Evolutionary conservation across 2,329 filamentous ascomycete species (phyloP), one percentile per base, ranked within the genome.

Genomic region (Colletotrichum graminicola): DNA sequence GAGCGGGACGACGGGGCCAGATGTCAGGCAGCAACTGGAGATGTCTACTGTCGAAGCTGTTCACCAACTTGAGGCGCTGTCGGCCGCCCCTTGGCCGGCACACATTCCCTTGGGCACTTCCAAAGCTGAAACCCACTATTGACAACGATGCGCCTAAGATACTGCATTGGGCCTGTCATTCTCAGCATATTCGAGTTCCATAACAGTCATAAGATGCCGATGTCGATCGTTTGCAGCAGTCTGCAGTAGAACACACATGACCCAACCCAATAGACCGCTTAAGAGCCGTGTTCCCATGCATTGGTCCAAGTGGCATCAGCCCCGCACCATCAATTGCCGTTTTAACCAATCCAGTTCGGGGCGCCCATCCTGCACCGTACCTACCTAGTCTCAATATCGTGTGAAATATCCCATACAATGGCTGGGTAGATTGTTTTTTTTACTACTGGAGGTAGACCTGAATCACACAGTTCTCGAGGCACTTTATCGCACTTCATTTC

Each of bases 401-500:
- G 14, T 26, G 12, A 61, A 34, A 34, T 23, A 5, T 45, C 32
- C 26, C 7, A 11, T 36, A 18, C 14, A 29, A 39, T 21, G 29
- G 4, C 47, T 14, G 43, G 34, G 29, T 2, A 29, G 29, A 7
- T 26, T 34, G 11, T 10, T n/a, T 10, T 41, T 6, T 29, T 59
- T n/a, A 12, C 16, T 34, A 6, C n/a, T 43, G 23, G 23, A 45
- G 34, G n/a, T 36, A 55, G 39, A 23, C 16, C 47, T 8, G 34
- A 5, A 61, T 16, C 39, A n/a, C 62, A 47, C 51, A 36, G 8
- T 56, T 51, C 23, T 45, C 32, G 63, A 51, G 67, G 67, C 32
- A 62, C 49, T 67, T 67, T 34, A 56, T 43, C 67, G 57, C 41
- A 36, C 21, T 55, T 43, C 21, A 21, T 51, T n/a, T 51, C 16